phyloP scores from a whole-genome alignment of 148 eudicot genomes.

The Arctostaphylos glauca region DNA sequence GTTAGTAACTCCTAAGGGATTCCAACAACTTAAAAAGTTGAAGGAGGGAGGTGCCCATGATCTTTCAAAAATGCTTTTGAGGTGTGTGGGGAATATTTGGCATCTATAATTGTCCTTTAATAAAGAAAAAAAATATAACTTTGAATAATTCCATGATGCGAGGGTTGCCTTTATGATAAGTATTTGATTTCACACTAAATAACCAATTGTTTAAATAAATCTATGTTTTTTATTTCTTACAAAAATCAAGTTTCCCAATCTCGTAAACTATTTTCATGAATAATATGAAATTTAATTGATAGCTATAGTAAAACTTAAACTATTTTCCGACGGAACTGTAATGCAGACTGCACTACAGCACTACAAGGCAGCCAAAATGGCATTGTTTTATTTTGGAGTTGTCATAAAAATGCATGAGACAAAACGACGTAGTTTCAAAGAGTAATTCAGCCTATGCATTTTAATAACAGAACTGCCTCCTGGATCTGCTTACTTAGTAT shows the following conservation, averaged over 20 bases:
- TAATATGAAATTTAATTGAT: too few relatives aligned
- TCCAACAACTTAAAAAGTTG: slow-evolving; percentile 23
- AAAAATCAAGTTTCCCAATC: background rate
- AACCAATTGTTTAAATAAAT: background rate
- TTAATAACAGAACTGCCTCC: too few relatives aligned
- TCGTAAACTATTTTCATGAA: background rate
- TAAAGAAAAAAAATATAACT: background rate
- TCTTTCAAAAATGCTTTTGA: slow-evolving; percentile 25
- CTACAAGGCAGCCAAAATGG: too few relatives aligned
- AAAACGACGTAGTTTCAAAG: too few relatives aligned
- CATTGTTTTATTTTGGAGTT: too few relatives aligned
- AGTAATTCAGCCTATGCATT: too few relatives aligned
- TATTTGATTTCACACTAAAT: background rate
- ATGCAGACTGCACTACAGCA: too few relatives aligned
- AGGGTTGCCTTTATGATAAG: slow-evolving; percentile 9
- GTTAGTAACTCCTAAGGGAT: too few relatives aligned
- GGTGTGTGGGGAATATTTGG: slow-evolving; percentile 26
- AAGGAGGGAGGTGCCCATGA: slow-evolving; percentile 26
- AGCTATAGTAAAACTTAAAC: background rate
- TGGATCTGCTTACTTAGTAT: too few relatives aligned
- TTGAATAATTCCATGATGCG: background rate
- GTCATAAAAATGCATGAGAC: too few relatives aligned
- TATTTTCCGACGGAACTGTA: too few relatives aligned
- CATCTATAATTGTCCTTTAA: slow-evolving; percentile 18
- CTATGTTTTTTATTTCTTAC: background rate